A percentile compares a stretch with the other conserved stretches of the same genome.
Evolutionary conservation across 2,329 filamentous ascomycete genomes (phyloP).

Genomic region (Epichloe amarillans): DNA sequence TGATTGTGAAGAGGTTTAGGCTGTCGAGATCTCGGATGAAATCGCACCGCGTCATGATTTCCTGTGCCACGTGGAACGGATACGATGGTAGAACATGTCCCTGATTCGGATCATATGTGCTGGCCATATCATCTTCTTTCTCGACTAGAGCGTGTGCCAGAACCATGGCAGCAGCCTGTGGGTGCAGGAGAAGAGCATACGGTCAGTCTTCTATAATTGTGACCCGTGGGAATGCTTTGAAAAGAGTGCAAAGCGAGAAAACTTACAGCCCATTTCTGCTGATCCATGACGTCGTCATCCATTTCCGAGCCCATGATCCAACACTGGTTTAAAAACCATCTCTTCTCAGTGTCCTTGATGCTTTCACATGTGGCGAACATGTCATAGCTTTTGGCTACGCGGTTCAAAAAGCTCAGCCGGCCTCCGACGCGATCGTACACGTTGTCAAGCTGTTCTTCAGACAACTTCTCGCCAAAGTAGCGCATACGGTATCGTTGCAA

Average conservation of each 20-base stretch:
- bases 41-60: slow-evolving; percentile 92
- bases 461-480: slow-evolving; percentile 54
- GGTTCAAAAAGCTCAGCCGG: slow-evolving; percentile 73
- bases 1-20: slow-evolving; percentile 90
- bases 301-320: slow-evolving; percentile 60
- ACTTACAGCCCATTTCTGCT: slow-evolving; percentile 81
- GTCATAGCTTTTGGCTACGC: slow-evolving; percentile 73
- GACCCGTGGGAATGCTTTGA: neutral
- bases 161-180: slow-evolving; percentile 77
- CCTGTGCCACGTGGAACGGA: slow-evolving; percentile 67
- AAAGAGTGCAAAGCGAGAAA: neutral
- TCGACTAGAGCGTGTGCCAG: slow-evolving; percentile 86
- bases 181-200: neutral
- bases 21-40: slow-evolving; percentile 90
- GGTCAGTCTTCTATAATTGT: neutral
- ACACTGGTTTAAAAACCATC: slow-evolving; percentile 66
- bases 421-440: slow-evolving; percentile 84
- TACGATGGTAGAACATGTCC: slow-evolving; percentile 72
- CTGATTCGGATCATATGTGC: slow-evolving; percentile 48
- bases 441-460: slow-evolving; percentile 47
- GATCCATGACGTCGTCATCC: slow-evolving; percentile 97
- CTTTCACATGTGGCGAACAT: slow-evolving; percentile 70
- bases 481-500: slow-evolving; percentile 67
- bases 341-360: slow-evolving; percentile 56
- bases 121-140: slow-evolving; percentile 52